A percentile compares a stretch with the other conserved stretches of the same genome.
These are phyloP conservation scores for Nothophoma quercina DNA, from an alignment of 2,329 filamentous ascomycete species.

Conservation along the genomic window DNA sequence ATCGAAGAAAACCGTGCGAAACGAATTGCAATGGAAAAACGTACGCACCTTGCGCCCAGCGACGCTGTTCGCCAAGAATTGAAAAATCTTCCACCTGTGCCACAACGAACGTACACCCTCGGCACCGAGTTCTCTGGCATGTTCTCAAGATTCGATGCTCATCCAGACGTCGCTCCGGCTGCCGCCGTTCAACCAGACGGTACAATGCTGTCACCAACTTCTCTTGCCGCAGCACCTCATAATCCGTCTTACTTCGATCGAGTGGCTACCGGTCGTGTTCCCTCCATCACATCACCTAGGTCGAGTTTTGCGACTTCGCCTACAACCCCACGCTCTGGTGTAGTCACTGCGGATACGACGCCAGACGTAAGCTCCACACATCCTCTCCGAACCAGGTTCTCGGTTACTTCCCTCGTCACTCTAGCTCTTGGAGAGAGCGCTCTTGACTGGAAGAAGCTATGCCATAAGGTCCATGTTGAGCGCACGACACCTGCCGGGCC, in stretches of 20 bases:
- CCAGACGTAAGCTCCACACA: conserved; percentile 24
- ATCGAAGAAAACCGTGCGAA: conserved; percentile 44
- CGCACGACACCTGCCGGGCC: conserved; percentile 22
- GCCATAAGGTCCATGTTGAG: conserved; percentile 39
- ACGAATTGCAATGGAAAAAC: conserved; percentile 31
- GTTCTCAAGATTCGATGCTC: conserved; percentile 24
- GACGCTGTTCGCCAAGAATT: conserved; percentile 40
- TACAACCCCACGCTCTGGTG: conserved; percentile 12
- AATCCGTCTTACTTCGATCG: conserved; percentile 23
- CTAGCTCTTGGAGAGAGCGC: conserved; percentile 37
- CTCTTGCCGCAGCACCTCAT: conserved; percentile 16
- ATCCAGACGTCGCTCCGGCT: conserved; percentile 18
- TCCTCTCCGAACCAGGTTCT: conserved; percentile 25
- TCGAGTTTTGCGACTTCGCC: conserved; percentile 28
- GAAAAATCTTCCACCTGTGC: conserved; percentile 33
- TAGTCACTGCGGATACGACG: conserved; percentile 30
- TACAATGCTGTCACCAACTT: conserved; percentile 22
- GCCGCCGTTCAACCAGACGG: conserved; percentile 23
- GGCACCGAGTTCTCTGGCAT: conserved; percentile 32
- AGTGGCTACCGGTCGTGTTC: conserved; percentile 25
- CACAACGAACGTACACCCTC: conserved; percentile 36
- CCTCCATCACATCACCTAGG: conserved; percentile 31
- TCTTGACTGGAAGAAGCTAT: conserved; percentile 41
- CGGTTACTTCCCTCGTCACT: conserved; percentile 31
- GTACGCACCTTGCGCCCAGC: conserved; percentile 38